Conservation (phyloP, 2,329 filamentous ascomycete genomes). For the Cadophora sp. region DNA sequence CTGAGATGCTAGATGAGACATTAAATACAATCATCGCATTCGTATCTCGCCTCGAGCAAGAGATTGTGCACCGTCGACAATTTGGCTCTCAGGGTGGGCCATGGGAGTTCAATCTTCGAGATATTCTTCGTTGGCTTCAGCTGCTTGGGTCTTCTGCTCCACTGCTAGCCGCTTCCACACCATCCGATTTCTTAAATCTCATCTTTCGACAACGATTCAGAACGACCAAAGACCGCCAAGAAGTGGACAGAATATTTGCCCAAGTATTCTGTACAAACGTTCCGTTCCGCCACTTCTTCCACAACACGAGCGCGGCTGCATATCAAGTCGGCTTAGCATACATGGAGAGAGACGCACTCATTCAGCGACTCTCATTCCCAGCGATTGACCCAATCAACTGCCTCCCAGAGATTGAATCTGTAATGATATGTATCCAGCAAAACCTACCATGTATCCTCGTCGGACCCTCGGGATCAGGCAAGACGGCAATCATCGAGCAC, state of each 20-base stretch:
- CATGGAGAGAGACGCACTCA: slow-evolving; percentile 63
- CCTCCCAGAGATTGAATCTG: slow-evolving; percentile 79
- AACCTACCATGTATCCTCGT: slow-evolving; percentile 90
- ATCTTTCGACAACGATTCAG: slow-evolving; percentile 91
- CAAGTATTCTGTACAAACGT: slow-evolving; percentile 60
- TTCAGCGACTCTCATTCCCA: slow-evolving; percentile 60
- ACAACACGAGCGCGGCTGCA: slow-evolving; percentile 69
- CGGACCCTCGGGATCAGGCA: slow-evolving; percentile 84
- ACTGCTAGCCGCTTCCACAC: slow-evolving; percentile 64
- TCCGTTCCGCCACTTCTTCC: slow-evolving; percentile 67
- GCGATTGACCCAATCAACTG: slow-evolving; percentile 59
- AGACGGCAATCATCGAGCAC: slow-evolving; percentile 80
- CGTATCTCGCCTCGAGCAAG: slow-evolving; percentile 78
- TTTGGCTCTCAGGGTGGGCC: slow-evolving; percentile 75
- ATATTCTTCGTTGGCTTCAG: slow-evolving; percentile 87
- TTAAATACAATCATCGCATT: slow-evolving; percentile 77
- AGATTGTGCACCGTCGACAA: slow-evolving; percentile 64
- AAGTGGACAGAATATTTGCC: slow-evolving; percentile 71
- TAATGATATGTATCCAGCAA: slow-evolving; percentile 86
- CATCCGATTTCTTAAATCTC: slow-evolving; percentile 79
- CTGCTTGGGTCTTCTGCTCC: slow-evolving; percentile 67
- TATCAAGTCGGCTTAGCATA: slow-evolving; percentile 83
- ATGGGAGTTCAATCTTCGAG: slow-evolving; percentile 95
- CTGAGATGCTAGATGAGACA: slow-evolving; percentile 62
- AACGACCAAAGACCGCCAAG: slow-evolving; percentile 67